phyloP scores from a whole-genome alignment of 768 basidiomycete genomes.

The Guyanaporus albipodus region DNA sequence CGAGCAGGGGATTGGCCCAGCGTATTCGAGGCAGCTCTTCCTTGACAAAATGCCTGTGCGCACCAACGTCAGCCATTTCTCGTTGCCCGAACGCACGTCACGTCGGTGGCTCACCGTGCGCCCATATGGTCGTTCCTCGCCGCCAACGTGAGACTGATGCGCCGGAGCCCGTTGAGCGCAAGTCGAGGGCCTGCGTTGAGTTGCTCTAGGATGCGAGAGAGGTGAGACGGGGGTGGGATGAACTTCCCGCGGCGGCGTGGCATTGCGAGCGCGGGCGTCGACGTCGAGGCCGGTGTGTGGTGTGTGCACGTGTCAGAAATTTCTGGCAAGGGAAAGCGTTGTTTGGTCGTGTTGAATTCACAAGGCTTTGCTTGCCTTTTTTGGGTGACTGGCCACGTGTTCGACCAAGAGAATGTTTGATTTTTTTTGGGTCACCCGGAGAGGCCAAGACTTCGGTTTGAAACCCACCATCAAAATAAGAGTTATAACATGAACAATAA shows the following conservation, averaged over 20 bases:
- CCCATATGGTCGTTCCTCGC: slow-evolving; percentile 69
- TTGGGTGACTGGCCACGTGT: too few species aligned
- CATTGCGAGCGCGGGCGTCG: slow-evolving; percentile 5
- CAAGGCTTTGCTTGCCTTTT: slow-evolving; percentile 15
- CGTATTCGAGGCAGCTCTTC: slow-evolving; percentile 76
- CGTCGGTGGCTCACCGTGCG: slow-evolving; percentile 49
- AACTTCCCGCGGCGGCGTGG: slow-evolving; percentile 29
- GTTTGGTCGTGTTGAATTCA: slow-evolving; percentile 24
- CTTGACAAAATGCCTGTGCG: slow-evolving; percentile 67
- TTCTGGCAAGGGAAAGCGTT: slow-evolving; percentile 3
- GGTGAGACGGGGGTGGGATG: slow-evolving; percentile 46
- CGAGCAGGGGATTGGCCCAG: slow-evolving; percentile 66
- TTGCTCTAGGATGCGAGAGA: slow-evolving; percentile 49
- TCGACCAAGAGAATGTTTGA: too few species aligned
- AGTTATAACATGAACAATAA: too few species aligned
- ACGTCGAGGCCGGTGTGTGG: too few species aligned
- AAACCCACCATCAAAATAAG: too few species aligned
- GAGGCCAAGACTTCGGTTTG: too few species aligned
- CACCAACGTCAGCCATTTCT: not conserved
- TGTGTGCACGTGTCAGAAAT: too few species aligned
- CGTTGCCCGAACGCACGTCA: not conserved
- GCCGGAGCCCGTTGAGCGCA: slow-evolving; percentile 41
- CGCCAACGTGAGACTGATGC: slow-evolving; percentile 50
- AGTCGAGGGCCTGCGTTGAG: too few species aligned
- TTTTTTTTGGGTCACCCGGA: too few species aligned